Conservation (phyloP, 208 protist genomes). For the Ichthyophonus hoferi region DNA sequence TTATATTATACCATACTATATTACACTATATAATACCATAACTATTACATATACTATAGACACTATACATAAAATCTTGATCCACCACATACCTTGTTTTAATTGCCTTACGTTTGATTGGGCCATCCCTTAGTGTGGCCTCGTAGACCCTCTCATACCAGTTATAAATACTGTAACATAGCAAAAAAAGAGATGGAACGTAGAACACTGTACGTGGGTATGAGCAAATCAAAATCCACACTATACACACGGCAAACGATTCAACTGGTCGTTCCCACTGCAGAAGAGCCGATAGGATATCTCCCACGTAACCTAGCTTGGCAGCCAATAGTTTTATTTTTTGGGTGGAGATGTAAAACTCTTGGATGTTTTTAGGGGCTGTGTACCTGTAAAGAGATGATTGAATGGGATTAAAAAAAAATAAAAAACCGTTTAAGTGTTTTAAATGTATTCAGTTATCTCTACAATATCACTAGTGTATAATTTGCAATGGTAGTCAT, state of each 20-base stretch:
- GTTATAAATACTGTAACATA: background rate
- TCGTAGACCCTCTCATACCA: background rate
- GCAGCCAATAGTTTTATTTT: background rate
- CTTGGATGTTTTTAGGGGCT: background rate
- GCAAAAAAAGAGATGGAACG: background rate
- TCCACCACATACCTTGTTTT: no score
- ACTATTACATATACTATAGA: no score
- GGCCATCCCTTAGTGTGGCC: background rate
- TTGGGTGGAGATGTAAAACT: background rate
- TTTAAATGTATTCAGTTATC: no score
- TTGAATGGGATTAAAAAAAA: no score
- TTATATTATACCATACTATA: no score
- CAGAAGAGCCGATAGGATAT: background rate
- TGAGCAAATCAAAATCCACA: background rate
- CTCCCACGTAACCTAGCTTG: background rate
- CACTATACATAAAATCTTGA: no score
- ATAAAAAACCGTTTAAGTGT: no score
- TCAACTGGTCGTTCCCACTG: background rate
- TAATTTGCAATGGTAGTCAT: no score
- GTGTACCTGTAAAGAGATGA: background rate
- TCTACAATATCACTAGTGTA: no score
- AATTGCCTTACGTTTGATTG: no score
- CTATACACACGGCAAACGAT: background rate
- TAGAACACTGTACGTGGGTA: background rate
- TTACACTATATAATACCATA: no score